Conservation (phyloP, 2,329 filamentous ascomycete species). For the Alternaria arbusti region DNA sequence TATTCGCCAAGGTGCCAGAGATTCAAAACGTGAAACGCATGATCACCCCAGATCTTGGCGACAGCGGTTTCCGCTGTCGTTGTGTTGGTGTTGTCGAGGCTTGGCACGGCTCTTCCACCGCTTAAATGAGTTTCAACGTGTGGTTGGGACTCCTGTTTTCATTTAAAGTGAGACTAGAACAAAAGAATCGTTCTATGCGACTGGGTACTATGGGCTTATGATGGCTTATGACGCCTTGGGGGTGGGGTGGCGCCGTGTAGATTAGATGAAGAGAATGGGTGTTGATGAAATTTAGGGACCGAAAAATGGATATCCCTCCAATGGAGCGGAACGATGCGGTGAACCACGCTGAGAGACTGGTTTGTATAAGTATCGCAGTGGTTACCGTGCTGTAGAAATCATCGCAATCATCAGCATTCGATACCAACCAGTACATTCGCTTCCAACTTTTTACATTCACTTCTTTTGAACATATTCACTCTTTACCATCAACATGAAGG, state of each 20-base stretch:
- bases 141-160: constrained; percentile 17
- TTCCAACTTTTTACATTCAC: constrained; percentile 10
- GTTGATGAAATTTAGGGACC: constrained; percentile 1
- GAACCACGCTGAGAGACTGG: background rate
- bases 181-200: background rate
- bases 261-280: constrained; percentile 13
- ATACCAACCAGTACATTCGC: constrained; percentile 9
- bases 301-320: background rate
- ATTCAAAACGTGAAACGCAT: constrained; percentile 16
- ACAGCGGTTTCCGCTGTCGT: constrained; percentile 2
- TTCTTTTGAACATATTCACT: constrained; percentile 15
- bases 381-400: background rate
- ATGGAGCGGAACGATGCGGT: constrained; percentile 2
- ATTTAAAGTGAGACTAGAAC: constrained; percentile 11
- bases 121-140: constrained; percentile 12
- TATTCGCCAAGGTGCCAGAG: constrained; percentile 4
- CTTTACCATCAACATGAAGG: constrained; percentile 36
- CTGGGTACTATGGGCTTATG: background rate
- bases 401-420: constrained; percentile 13
- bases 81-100: constrained; percentile 1
- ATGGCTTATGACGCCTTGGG: constrained; percentile 1
- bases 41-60: constrained; percentile 18
- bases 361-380: constrained; percentile 4
- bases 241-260: background rate
- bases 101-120: constrained; percentile 11